Evolutionary conservation across 805 yeast genomes (phyloP).

Genomic region (Starmerella ratchasimensis): DNA sequence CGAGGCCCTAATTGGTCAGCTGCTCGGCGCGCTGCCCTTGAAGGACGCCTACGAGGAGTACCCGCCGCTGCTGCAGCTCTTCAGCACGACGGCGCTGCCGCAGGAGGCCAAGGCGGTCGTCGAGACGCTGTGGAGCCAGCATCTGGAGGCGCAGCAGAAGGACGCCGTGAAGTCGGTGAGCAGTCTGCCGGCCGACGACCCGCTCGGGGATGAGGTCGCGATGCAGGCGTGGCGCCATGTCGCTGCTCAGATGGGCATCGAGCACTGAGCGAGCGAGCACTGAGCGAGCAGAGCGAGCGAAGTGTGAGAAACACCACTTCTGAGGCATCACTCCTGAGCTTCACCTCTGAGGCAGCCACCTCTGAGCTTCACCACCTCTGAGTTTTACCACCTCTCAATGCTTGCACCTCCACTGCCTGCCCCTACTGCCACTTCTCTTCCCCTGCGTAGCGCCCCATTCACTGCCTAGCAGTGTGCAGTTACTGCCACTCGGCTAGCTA

Average conservation of each 20-base stretch:
- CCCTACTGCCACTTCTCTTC: no score
- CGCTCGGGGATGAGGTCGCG: slow-evolving; percentile 64
- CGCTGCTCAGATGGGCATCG: slow-evolving; percentile 13
- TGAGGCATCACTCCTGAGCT: no score
- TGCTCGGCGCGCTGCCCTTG: slow-evolving; percentile 71
- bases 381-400: no score
- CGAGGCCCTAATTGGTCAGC: slow-evolving; percentile 57
- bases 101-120: slow-evolving; percentile 9
- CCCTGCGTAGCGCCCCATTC: no score
- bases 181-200: slow-evolving; percentile 40
- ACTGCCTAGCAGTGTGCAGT: no score
- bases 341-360: no score
- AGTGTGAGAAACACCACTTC: no score
- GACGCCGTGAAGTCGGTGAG: slow-evolving; percentile 41
- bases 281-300: no score
- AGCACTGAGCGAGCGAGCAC: no score
- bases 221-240: slow-evolving; percentile 13
- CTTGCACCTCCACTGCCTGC: no score
- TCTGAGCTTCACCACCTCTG: no score
- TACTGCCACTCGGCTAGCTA: no score
- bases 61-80: slow-evolving; percentile 70
- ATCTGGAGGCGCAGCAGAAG: slow-evolving; percentile 57
- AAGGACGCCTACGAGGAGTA: slow-evolving; percentile 85
- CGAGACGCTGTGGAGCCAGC: slow-evolving; percentile 15
- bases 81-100: slow-evolving; percentile 31